Evolutionary conservation across 2,329 filamentous ascomycete species (phyloP), one percentile per base, ranked within the genome.

Genomic region (Talaromyces atroroseus): DNA sequence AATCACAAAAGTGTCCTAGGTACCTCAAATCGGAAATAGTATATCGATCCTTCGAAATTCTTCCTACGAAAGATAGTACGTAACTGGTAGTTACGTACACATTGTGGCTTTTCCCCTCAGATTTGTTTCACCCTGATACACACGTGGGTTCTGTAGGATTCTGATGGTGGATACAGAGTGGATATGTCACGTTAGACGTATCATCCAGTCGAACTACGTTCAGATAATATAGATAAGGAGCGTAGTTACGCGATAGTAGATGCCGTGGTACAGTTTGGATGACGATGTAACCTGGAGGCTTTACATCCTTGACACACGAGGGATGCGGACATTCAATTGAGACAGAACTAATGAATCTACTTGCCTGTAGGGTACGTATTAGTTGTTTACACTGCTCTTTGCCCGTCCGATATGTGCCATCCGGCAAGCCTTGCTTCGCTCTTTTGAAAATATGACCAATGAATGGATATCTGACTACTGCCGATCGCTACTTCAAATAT

Each of bases 21-120:
- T 18, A 42, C 24, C 23, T 40, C 21, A 44, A 20, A 46, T 24
- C 26, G 18, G 21, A 20, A 34, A n/a, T 18, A 49, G 45, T 49
- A 46, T 54, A 54, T 54, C 14, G 52, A 54, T 54, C 52, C 52
- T 54, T 54, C 34, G 14, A 54, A 44, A 45, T 40, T n/a, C 34
- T 36, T 36, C 47, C 14, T 12, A 21, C 34, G n/a, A n/a, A n/a
- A n/a, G n/a, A 8, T 8, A 36, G 7, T 32, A 32, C 29, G 24
- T 29, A 29, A 8, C 16, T 4, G 2, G 11, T 12, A 34, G 11
- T 34, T 4, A 34, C 29, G 29, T 36, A 36, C 32, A 36, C 32
- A 10, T 14, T 32, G 14, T n/a, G n/a, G n/a, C n/a, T n/a, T n/a
- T n/a, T n/a, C n/a, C 42, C 24, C 42, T 47, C 20, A 47, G 11